phyloP scores from a whole-genome alignment of 805 yeast species.

The Yamadazyma olivae region DNA sequence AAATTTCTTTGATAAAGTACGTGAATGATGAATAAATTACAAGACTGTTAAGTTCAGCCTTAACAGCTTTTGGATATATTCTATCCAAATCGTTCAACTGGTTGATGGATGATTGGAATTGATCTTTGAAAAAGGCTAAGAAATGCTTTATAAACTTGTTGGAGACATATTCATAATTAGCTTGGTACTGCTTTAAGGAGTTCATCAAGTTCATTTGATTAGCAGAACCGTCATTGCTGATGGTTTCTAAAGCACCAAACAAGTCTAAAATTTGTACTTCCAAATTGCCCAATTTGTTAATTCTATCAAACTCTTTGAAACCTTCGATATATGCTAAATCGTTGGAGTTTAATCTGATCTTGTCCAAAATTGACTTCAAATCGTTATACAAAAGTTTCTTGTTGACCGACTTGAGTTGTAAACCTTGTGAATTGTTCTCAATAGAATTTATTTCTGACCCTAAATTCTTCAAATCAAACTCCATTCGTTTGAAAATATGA shows the following conservation, averaged over 20 bases:
- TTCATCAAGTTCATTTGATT: constrained; percentile 59
- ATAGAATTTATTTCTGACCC: constrained; percentile 67
- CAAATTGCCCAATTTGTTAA: constrained; percentile 39
- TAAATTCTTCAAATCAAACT: constrained; percentile 37
- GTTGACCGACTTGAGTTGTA: constrained; percentile 81
- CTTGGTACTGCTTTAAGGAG: constrained; percentile 66
- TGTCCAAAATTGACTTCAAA: constrained; percentile 61
- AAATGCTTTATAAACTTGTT: constrained; percentile 48
- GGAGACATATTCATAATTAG: constrained; percentile 56
- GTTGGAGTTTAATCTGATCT: constrained; percentile 62
- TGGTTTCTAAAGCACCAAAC: constrained; percentile 63
- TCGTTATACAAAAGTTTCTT: constrained; percentile 73
- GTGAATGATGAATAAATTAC: constrained; percentile 32
- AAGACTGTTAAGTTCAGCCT: constrained; percentile 24
- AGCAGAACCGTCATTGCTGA: constrained; percentile 34
- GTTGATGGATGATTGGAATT: constrained; percentile 34
- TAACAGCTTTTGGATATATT: constrained; percentile 19
- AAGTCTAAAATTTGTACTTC: constrained; percentile 58
- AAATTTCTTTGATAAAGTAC: constrained; percentile 53
- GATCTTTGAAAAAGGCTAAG: constrained; percentile 28
- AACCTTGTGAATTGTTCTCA: constrained; percentile 73
- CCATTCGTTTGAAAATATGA: constrained; percentile 39
- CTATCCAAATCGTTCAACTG: constrained; percentile 22
- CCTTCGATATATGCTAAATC: constrained; percentile 47
- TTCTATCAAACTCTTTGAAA: constrained; percentile 48